Conservation (phyloP, 2,329 filamentous ascomycete species). For the Fusarium buxicola region DNA sequence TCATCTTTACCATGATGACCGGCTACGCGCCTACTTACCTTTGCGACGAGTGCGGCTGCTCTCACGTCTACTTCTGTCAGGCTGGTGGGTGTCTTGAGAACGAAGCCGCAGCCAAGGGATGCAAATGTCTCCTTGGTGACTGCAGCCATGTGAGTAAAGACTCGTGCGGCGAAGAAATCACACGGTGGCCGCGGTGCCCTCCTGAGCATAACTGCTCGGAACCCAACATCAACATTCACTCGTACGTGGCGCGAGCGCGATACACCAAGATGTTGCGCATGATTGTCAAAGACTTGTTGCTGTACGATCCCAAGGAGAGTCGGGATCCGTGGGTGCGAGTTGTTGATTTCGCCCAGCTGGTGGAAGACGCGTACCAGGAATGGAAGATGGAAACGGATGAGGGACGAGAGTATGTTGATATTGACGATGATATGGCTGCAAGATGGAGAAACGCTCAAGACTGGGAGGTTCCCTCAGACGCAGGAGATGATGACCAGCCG, state of each 20-base stretch:
- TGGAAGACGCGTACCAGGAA: constrained; percentile 43
- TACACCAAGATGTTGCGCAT: constrained; percentile 46
- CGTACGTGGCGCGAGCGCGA: constrained; percentile 39
- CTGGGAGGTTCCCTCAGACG: not conserved
- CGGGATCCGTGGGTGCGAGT: not conserved
- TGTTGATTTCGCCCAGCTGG: constrained; percentile 23
- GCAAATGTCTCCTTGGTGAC: constrained; percentile 40
- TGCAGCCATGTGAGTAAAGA: constrained; percentile 27
- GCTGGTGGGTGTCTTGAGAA: constrained; percentile 45
- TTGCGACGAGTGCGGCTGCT: constrained; percentile 41
- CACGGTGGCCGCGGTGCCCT: constrained; percentile 26
- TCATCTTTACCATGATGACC: constrained; percentile 58
- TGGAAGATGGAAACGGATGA: constrained; percentile 50
- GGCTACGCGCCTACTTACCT: constrained; percentile 30
- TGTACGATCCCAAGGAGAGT: constrained; percentile 33
- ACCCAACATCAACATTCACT: constrained; percentile 48
- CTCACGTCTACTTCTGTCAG: constrained; percentile 47
- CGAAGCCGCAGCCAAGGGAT: constrained; percentile 22
- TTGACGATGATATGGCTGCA: constrained; percentile 44
- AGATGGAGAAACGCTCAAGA: not conserved
- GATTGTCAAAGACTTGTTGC: constrained; percentile 43
- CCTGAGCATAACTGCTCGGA: constrained; percentile 36
- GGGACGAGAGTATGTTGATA: constrained; percentile 49
- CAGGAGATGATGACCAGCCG: not conserved
- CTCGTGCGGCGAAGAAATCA: constrained; percentile 19